phyloP scores from a whole-genome alignment of 2,329 filamentous ascomycete genomes.

The Apiospora malaysiana region DNA sequence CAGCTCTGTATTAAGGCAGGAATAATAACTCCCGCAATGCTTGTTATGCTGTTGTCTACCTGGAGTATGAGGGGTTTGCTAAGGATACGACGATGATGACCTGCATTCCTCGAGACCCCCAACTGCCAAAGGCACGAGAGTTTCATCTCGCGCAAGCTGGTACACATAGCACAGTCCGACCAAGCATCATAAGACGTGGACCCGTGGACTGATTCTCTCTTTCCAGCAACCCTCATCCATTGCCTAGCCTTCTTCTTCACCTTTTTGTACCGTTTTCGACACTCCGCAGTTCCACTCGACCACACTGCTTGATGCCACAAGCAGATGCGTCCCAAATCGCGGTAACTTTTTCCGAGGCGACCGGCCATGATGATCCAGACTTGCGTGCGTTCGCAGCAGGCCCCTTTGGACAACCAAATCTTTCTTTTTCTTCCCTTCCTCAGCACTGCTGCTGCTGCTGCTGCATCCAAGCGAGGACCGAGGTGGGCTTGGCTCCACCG shows the following conservation, averaged over 20 bases:
- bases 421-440: not conserved
- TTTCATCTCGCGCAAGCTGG: not conserved
- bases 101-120: not conserved
- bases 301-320: constrained; percentile 1
- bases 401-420: not conserved
- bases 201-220: not conserved
- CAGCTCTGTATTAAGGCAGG: constrained; percentile 9
- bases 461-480: not conserved
- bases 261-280: not conserved
- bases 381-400: not conserved
- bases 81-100: not conserved
- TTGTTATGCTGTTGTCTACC: constrained; percentile 4
- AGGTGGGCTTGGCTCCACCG: not conserved
- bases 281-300: not conserved
- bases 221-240: not conserved
- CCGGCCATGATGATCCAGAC: not conserved
- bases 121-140: not conserved
- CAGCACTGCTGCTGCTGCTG: not conserved
- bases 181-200: not conserved
- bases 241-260: not conserved
- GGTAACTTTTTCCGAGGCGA: not conserved
- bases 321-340: not conserved
- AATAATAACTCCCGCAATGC: not conserved
- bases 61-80: not conserved
- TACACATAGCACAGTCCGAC: not conserved